Base-by-base conservation (phyloP, 179 eudicot genomes). In the Actinidia arguta region DNA sequence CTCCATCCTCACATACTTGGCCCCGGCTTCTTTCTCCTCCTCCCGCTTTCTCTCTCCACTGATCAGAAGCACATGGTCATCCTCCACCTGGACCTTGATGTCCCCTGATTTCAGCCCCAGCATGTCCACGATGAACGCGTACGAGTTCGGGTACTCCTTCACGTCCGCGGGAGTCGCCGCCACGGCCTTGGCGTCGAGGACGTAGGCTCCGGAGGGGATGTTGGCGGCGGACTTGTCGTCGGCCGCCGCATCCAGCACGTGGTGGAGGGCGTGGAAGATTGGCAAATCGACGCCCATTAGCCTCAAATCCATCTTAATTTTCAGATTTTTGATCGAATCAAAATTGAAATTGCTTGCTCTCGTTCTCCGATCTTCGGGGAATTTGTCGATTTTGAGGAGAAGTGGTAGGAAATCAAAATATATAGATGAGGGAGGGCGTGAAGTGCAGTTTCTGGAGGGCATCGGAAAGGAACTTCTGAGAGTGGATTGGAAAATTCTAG, bases 171-270 rank as follows among this genome's bases (percentile, higher is more conserved):
- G 87, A 0, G 94, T 93, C 0, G 88, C 75, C 3, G 94, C 94
- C 94, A 92, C 90, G 3, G 96, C 96, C 78, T 87, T 90, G 31
- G 94, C 90, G 79, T 93, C 94, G 0, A 89, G 82, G 1, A 92
- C 86, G 84, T 92, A 92, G 7, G 92, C 75, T 24, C 82, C 79
- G 0, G 92, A 81, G 0, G 92, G 91, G 4, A 86, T 86, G 81
- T 59, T 78, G 50, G 62, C 3, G 67, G 69, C 4, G 0, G 74
- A 47, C 25, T 83, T 78, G 66, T 74, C 67, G 44, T 22, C 79
- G 22, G 52, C 81, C n/a, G 36, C 11, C 1, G 44, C 24, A 3
- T 88, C 88, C 2, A 88, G 79, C 55, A 88, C n/a, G n/a, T n/a
- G 76, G 48, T 85, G 73, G 11, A 68, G 73, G 22, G 74, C 51